Base-by-base conservation (phyloP, 495 filamentous ascomycete species). In the Beverwykella pulmonaria region DNA sequence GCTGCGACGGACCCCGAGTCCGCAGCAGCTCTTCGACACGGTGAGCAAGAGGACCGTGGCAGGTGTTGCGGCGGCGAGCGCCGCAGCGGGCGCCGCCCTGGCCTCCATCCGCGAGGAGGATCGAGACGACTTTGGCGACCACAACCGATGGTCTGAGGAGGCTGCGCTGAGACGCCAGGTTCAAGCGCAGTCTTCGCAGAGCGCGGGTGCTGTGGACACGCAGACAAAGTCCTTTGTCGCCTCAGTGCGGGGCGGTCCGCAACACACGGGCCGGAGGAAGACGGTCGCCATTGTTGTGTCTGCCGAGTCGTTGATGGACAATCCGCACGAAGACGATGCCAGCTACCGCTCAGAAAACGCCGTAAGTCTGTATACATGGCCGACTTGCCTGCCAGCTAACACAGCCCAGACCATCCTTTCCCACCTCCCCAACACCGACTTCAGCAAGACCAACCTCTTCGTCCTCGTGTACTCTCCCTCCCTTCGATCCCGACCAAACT, bases 401-500 rank as follows among this genome's bases (percentile, higher is more conserved):
- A 41, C 26, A 44, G 63, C 27, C 9, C 68, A 97, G 92, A 94
- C 92, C 26, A 88, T 97, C 68, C 84, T 97, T 30, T 94, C 91
- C 17, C 90, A 96, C 75, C 87, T 97, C 56, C 91, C 90, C 12
- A 82, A 85, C 53, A 84, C 86, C 55, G 85, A 94, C 69, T 79
- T 83, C 62, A 84, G 85, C 50, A 86, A 81, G 26, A 83, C 86
- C 49, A 87, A 89, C 68, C 81, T 96, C 32, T 94, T 96, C 65
- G 81, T 96, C 54, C 82, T 97, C 61, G 95, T 97, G 74, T 95
- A 96, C 73, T 86, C 90, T 14, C 92, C 92, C 0, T 83, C 82
- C 29, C 80, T 95, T 61, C 92, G 90, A 46, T 63, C 65, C 2
- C 71, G 58, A 2, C 61, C 68, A 14, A 76, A 57, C 81, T 41